These are phyloP conservation scores for Blumeria hordei DNA, from an alignment of 2,329 filamentous ascomycete genomes.

Conservation along the genomic window DNA sequence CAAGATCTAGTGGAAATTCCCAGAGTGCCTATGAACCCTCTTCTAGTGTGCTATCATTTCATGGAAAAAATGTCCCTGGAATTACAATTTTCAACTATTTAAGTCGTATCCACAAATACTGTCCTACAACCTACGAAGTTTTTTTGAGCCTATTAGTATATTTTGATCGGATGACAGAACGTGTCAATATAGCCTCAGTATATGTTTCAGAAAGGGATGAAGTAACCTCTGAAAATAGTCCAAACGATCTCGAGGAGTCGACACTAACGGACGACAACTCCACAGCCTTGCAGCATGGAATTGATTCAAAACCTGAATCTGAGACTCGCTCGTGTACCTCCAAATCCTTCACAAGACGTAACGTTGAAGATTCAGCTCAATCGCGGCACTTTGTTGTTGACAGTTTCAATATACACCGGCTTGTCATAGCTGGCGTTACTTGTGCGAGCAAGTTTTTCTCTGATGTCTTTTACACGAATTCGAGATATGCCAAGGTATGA, in stretches of 20 bases:
- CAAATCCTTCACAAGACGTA: no score
- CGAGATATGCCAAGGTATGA: constrained; percentile 86
- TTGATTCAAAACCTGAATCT: constrained; percentile 8
- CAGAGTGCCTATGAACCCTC: constrained; percentile 36
- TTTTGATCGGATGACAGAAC: constrained; percentile 96
- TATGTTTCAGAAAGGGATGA: constrained; percentile 30
- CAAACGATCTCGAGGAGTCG: constrained; percentile 12
- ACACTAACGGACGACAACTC: constrained; percentile 13
- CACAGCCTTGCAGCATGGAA: constrained; percentile 10
- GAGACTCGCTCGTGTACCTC: no score
- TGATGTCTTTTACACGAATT: constrained; percentile 96
- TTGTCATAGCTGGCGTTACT: constrained; percentile 91
- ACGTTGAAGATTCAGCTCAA: constrained; percentile 14
- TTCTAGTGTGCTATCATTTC: constrained; percentile 70
- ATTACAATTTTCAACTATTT: constrained; percentile 95
- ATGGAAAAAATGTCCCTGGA: constrained; percentile 91
- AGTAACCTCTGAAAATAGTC: constrained; percentile 9
- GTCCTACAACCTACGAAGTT: constrained; percentile 92
- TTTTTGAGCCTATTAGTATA: constrained; percentile 89
- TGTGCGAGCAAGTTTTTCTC: constrained; percentile 99
- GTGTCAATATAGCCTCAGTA: constrained; percentile 62
- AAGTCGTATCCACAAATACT: constrained; percentile 94
- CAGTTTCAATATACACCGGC: constrained; percentile 92
- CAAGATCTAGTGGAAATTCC: constrained; percentile 20
- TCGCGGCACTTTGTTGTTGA: constrained; percentile 80